Conservation (phyloP, 305 asterid genomes). For the Fraxinus greggii region DNA sequence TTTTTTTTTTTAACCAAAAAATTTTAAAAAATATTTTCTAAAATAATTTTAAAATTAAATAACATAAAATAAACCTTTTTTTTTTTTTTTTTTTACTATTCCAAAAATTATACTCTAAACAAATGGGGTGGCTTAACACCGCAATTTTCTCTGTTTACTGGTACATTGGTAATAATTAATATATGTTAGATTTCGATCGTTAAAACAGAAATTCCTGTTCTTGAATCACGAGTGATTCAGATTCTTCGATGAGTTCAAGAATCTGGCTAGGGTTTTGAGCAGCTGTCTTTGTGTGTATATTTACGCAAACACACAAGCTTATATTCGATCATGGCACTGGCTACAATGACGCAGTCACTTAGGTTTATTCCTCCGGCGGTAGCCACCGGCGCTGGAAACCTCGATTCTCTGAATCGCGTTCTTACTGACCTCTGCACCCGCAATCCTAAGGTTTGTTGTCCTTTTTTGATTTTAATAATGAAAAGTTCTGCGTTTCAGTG, state of each 20-base stretch:
- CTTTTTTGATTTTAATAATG: neutral
- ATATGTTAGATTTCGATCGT: constrained; percentile 4
- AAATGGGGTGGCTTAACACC: neutral
- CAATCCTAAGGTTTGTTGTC: constrained; percentile 59
- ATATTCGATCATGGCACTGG: constrained; percentile 46
- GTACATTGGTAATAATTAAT: neutral
- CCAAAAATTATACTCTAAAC: no score
- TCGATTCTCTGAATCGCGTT: constrained; percentile 65
- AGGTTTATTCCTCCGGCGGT: constrained; percentile 60
- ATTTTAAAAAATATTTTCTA: no score
- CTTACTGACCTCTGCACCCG: constrained; percentile 69
- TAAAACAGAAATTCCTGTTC: neutral
- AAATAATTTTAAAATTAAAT: no score
- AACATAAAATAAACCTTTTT: no score
- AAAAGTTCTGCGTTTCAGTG: neutral
- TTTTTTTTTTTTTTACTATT: no score
- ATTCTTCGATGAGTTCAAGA: constrained; percentile 12
- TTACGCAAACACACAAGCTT: neutral
- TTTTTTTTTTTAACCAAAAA: no score
- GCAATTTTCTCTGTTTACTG: neutral
- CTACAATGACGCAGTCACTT: constrained; percentile 51
- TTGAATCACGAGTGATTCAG: neutral
- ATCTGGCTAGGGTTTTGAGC: constrained; percentile 32
- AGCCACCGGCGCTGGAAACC: constrained; percentile 54
- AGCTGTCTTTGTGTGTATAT: constrained; percentile 13